Conservation (phyloP, 768 basidiomycete genomes). For the Phlegmacium glaucopus region DNA sequence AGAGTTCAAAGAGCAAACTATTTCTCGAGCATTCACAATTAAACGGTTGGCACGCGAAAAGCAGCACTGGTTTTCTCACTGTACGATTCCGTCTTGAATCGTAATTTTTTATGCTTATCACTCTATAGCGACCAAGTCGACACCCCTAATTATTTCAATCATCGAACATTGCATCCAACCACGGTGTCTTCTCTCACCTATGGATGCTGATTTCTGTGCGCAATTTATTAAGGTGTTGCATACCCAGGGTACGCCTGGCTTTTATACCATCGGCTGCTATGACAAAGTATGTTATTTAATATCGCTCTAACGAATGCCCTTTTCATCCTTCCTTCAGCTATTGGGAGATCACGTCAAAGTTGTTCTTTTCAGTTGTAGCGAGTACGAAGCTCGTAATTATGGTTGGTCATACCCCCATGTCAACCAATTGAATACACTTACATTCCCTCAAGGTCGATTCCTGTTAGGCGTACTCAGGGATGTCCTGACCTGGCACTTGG, state of each 20-base stretch:
- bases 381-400: conserved; percentile 94
- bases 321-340: conserved; percentile 45
- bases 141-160: conserved; percentile 53
- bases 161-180: conserved; percentile 94
- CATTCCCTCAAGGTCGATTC: conserved; percentile 67
- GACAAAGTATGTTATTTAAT: conserved; percentile 54
- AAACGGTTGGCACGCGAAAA: conserved; percentile 79
- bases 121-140: conserved; percentile 40
- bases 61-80: conserved; percentile 76
- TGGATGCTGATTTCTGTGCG: conserved; percentile 94
- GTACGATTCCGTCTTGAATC: conserved; percentile 25
- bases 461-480: conserved; percentile 76
- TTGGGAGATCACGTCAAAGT: conserved; percentile 82
- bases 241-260: conserved; percentile 82
- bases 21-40: conserved; percentile 67
- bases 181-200: conserved; percentile 87
- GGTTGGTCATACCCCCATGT: conserved; percentile 42
- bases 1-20: conserved; percentile 76
- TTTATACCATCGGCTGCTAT: conserved; percentile 82
- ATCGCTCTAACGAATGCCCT: neutral
- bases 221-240: conserved; percentile 90
- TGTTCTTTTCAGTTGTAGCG: conserved; percentile 89
- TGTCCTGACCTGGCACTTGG: conserved; percentile 73
- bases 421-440: conserved; percentile 2
- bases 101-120: neutral